Evolutionary conservation across 306 rosid species (phyloP), one percentile per base, ranked within the genome.

Genomic region (Erythrophleum fordii): DNA sequence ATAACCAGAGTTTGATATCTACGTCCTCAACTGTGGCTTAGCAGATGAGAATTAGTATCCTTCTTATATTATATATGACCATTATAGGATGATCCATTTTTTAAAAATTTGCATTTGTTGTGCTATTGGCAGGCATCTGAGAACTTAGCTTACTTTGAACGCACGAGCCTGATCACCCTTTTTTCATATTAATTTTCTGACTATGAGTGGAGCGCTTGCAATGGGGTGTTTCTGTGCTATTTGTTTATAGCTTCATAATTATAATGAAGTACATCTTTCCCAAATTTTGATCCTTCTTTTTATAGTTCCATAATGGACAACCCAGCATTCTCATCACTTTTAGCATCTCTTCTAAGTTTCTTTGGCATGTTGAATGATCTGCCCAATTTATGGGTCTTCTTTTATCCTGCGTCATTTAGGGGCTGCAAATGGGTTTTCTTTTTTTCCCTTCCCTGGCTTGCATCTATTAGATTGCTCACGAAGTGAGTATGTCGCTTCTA

Each of bases 401-500:
- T 17, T 14, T 9, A 14, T 2, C 45, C 55, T 26, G 35, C 39
- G 66, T 42, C 37, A 69, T 49, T 2, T 23, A 25, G 73, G 56
- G 37, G 6, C 4, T 25, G 31, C 58, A n/a, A 85, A 17, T 35
- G 8, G 16, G 41, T 34, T 16, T 5, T 13, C 8, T 25, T 34
- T 18, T 39, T n/a, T n/a, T n/a, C n/a, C n/a, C n/a, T n/a, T n/a
- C n/a, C n/a, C n/a, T 23, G 2, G 14, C 42, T 42, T 20, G 42
- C 28, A 53, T 79, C 5, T 18, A 4, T 48, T 31, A 22, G 17
- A 28, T 62, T 74, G 77, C 34, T 22, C 18, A 37, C 4, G 44
- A 72, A 80, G 77, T 39, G 48, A 58, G 69, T 56, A 20, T 69
- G 35, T 48, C 46, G 35, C 55, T 42, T 42, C 37, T 12, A 14